These are phyloP conservation scores for Galerina marginata DNA, from an alignment of 768 basidiomycete species.

Conservation along the genomic window DNA sequence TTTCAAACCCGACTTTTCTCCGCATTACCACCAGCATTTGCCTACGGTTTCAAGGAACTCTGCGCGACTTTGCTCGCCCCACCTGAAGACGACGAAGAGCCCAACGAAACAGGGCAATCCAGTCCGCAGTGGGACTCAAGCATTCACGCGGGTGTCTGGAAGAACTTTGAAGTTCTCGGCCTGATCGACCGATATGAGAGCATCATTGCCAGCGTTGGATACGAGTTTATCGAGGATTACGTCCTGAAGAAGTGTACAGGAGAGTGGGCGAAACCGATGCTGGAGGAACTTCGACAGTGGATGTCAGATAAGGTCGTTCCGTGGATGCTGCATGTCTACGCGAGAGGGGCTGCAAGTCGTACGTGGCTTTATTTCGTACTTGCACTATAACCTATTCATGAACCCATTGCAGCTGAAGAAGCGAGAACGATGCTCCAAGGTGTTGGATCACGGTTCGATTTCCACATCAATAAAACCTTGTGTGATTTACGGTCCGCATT, in stretches of 20 bases:
- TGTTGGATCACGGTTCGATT: slow-evolving; percentile 85
- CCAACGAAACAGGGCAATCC: background rate
- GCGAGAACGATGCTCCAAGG: slow-evolving; percentile 74
- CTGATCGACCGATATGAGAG: slow-evolving; percentile 84
- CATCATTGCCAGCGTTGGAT: slow-evolving; percentile 82
- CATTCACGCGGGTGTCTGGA: slow-evolving; percentile 23
- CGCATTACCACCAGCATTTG: slow-evolving; percentile 69
- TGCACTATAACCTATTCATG: slow-evolving; percentile 5
- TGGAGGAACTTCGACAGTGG: slow-evolving; percentile 71
- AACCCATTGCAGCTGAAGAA: slow-evolving; percentile 61
- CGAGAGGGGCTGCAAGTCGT: slow-evolving; percentile 59
- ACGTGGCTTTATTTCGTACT: slow-evolving; percentile 14
- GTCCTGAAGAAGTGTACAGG: slow-evolving; percentile 69
- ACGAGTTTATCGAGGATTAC: slow-evolving; percentile 81
- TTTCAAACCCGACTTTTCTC: slow-evolving; percentile 83
- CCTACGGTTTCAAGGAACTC: slow-evolving; percentile 69
- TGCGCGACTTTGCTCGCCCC: slow-evolving; percentile 62
- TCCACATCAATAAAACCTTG: slow-evolving; percentile 90
- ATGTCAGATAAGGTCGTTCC: slow-evolving; percentile 80
- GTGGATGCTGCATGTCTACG: slow-evolving; percentile 87
- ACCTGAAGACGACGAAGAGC: slow-evolving; percentile 24
- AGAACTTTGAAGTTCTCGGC: slow-evolving; percentile 68
- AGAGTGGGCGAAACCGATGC: slow-evolving; percentile 71
- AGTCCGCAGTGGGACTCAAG: slow-evolving; percentile 15
- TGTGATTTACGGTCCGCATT: slow-evolving; percentile 77